Percentiles rank a stretch among this genome's conserved stretches.
phyloP scores from a whole-genome alignment of 495 filamentous ascomycete species.

The Collariella sp. region DNA sequence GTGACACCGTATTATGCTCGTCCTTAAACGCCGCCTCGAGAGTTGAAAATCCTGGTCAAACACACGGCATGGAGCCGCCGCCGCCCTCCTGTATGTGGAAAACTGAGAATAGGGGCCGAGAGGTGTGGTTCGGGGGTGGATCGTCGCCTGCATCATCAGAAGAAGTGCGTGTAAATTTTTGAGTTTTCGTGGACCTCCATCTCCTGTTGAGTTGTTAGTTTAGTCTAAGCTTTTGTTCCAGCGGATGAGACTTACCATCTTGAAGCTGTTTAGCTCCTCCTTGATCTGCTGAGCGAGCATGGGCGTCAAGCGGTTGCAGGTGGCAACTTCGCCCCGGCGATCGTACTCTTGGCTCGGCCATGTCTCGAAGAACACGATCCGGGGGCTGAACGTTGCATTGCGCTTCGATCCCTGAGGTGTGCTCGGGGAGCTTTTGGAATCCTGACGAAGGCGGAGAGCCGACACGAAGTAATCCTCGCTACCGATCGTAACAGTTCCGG shows the following conservation, averaged over 20 bases:
- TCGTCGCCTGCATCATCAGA: slow-evolving; percentile 50
- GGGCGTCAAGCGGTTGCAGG: slow-evolving; percentile 93
- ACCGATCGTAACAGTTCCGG: slow-evolving; percentile 61
- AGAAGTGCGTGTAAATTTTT: slow-evolving; percentile 99
- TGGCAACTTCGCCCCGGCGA: slow-evolving; percentile 89
- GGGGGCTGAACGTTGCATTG: slow-evolving; percentile 83
- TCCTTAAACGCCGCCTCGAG: slow-evolving; percentile 27
- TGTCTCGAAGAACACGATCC: slow-evolving; percentile 90
- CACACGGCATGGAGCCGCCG: slow-evolving; percentile 27
- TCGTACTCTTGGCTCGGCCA: slow-evolving; percentile 96
- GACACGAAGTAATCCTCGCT: slow-evolving; percentile 83
- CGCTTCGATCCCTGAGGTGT: slow-evolving; percentile 65
- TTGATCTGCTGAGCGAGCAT: slow-evolving; percentile 99
- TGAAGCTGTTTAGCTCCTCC: slow-evolving; percentile 98
- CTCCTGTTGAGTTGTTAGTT: slow-evolving; percentile 54
- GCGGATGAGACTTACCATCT: slow-evolving; percentile 66
- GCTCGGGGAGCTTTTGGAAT: slow-evolving; percentile 65
- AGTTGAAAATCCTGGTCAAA: slow-evolving; percentile 33
- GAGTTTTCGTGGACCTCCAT: slow-evolving; percentile 99
- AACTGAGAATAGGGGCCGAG: slow-evolving; percentile 29
- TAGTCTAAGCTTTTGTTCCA: neutral
- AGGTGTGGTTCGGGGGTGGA: slow-evolving; percentile 18
- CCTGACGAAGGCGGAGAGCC: slow-evolving; percentile 55
- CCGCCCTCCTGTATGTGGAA: slow-evolving; percentile 15
- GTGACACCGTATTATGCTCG: slow-evolving; percentile 46